Percentiles rank a stretch among this genome's conserved stretches.
These are phyloP conservation scores for Chaetomium cochliodes DNA, from an alignment of 495 filamentous ascomycete genomes.

Conservation along the genomic window DNA sequence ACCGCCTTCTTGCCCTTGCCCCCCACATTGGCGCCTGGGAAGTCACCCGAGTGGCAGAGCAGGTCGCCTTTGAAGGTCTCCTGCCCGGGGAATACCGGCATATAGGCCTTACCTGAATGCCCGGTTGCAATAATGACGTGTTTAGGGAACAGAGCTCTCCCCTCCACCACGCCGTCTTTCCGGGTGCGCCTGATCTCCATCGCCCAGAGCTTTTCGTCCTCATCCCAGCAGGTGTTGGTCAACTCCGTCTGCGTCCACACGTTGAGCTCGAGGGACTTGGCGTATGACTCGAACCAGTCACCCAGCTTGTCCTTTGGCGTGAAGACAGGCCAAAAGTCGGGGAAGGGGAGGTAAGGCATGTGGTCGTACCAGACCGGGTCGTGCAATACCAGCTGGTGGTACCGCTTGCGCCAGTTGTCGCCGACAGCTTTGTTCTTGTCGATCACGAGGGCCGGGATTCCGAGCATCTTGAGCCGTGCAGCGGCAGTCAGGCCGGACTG, in stretches of 20 bases:
- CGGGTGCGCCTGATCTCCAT: slow-evolving; percentile 53
- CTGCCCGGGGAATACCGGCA: slow-evolving; percentile 62
- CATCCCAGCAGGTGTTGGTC: slow-evolving; percentile 53
- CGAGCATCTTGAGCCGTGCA: slow-evolving; percentile 73
- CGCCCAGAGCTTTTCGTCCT: slow-evolving; percentile 57
- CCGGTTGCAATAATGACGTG: slow-evolving; percentile 73
- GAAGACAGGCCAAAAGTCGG: slow-evolving; percentile 64
- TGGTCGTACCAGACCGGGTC: slow-evolving; percentile 78
- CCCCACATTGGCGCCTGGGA: slow-evolving; percentile 53
- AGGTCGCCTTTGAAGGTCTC: slow-evolving; percentile 58
- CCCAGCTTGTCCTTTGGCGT: slow-evolving; percentile 81
- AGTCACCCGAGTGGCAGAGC: slow-evolving; percentile 70
- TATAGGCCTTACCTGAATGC: slow-evolving; percentile 66
- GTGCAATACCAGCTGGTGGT: slow-evolving; percentile 64
- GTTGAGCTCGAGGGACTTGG: slow-evolving; percentile 70
- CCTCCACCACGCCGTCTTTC: slow-evolving; percentile 50
- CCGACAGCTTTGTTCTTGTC: slow-evolving; percentile 66
- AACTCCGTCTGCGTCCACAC: slow-evolving; percentile 65
- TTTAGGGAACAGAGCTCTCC: slow-evolving; percentile 59
- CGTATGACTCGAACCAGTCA: slow-evolving; percentile 75
- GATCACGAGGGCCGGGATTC: slow-evolving; percentile 61
- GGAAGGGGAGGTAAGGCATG: slow-evolving; percentile 70
- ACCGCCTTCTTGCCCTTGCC: slow-evolving; percentile 63
- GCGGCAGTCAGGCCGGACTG: slow-evolving; percentile 60
- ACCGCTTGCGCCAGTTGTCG: slow-evolving; percentile 76